Percentiles rank a stretch among this genome's conserved stretches.
These are phyloP conservation scores for Aspergillus cavernicola DNA, from an alignment of 495 filamentous ascomycete species.

Conservation along the genomic window DNA sequence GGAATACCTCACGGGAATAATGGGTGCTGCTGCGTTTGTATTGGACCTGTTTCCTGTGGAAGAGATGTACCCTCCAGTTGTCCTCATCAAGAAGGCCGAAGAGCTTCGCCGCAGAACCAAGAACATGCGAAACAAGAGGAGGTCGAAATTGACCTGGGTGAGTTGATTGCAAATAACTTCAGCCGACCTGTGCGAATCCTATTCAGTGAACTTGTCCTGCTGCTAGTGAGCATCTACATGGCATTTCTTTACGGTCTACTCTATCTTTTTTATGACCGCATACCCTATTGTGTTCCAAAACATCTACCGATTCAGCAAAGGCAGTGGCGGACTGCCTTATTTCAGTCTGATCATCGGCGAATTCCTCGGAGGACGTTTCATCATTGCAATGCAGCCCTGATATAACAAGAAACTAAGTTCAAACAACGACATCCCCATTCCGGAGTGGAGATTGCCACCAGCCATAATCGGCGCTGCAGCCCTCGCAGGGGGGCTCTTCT, in stretches of 20 bases:
- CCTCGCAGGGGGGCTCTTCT: conserved; percentile 75
- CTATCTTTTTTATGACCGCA: conserved; percentile 74
- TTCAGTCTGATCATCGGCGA: conserved; percentile 78
- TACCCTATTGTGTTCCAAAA: conserved; percentile 76
- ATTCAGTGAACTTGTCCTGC: conserved; percentile 75
- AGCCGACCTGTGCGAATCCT: conserved; percentile 74
- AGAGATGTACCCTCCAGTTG: conserved; percentile 81
- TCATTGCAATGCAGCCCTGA: conserved; percentile 62
- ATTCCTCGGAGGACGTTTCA: conserved; percentile 60
- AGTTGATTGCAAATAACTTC: conserved; percentile 82
- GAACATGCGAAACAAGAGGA: conserved; percentile 92
- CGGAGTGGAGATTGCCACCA: conserved; percentile 81
- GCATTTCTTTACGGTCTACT: conserved; percentile 78
- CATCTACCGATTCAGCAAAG: conserved; percentile 63
- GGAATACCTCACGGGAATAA: conserved; percentile 65
- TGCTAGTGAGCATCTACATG: conserved; percentile 73
- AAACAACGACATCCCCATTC: conserved; percentile 70
- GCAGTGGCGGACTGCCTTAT: conserved; percentile 70
- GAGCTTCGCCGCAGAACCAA: conserved; percentile 76
- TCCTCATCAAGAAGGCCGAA: conserved; percentile 71
- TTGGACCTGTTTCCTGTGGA: conserved; percentile 69
- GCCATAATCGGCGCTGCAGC: conserved; percentile 72
- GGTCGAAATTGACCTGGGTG: conserved; percentile 77
- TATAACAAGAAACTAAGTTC: conserved; percentile 63
- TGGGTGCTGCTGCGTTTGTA: conserved; percentile 70